Base-by-base conservation (phyloP, 768 basidiomycete species). In the Strobilomyces confusus region DNA sequence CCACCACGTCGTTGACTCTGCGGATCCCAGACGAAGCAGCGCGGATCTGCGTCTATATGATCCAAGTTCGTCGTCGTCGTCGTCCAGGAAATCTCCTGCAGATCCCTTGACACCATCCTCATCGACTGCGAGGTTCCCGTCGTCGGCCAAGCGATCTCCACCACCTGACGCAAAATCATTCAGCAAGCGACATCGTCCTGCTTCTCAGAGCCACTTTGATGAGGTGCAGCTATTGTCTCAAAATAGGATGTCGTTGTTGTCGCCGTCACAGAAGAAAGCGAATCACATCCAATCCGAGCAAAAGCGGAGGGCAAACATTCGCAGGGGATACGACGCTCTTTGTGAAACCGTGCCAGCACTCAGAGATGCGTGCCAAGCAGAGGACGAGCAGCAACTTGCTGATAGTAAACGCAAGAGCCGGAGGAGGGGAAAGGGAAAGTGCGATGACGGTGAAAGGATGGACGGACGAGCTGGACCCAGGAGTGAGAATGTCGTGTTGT, bases 231-330 rank as follows among this genome's bases (percentile, higher is more conserved):
- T 42, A 40, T 20, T 38, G 14, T 55, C 58, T 43, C 57, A 59
- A 5, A 58, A 55, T 20, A 56, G 54, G 47, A 14, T 51, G 0
- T 36, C 71, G 9, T 76, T 93, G 23, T 78, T 95, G 23, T 85
- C 87, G 2, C 82, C 89, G 0, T 84, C 87, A 2, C 90, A 94
- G 75, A 95, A 95, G 68, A 91, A 94, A 66, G 87, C 87, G 37
- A 95, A 95, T 62, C 93, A 97, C 64, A 95, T 97, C 59, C 88
- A 91, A 61, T 89, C 86, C 2, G 94, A 97, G 73, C 92, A 95
- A 74, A 95, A 95, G 69, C 84, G 94, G 23, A 82, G 94, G 30
- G 91, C 91, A 14, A 94, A 93, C 62, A 95, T 97, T 48, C 79
- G 92, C 12, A 73, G 84, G 36, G 94, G 92, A 12, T 95, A 95